These are phyloP conservation scores for Pezizomycotina sp. DNA, from an alignment of 2,329 filamentous ascomycete genomes.

Conservation along the genomic window DNA sequence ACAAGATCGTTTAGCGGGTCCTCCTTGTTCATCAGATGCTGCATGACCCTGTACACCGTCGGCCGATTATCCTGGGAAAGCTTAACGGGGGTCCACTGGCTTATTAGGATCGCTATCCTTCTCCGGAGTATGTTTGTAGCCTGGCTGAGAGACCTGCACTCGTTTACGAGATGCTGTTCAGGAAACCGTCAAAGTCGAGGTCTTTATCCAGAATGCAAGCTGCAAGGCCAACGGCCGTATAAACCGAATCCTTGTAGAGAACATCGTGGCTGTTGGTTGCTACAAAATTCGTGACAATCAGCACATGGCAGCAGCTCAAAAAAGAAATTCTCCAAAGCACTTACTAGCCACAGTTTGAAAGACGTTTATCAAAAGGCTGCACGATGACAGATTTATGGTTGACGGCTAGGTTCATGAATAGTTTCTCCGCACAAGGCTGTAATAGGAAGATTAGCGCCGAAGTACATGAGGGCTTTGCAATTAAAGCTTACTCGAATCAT, in stretches of 20 bases:
- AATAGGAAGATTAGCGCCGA: not conserved
- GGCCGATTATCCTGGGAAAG: conserved; percentile 50
- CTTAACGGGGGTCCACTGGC: conserved; percentile 74
- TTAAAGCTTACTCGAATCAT: conserved; percentile 45
- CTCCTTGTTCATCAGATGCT: conserved; percentile 61
- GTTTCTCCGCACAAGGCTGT: conserved; percentile 68
- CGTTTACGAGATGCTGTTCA: conserved; percentile 60
- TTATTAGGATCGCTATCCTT: conserved; percentile 73
- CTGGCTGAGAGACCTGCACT: conserved; percentile 41
- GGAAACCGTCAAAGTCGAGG: conserved; percentile 69
- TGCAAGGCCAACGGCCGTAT: conserved; percentile 77
- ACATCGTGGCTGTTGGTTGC: conserved; percentile 49
- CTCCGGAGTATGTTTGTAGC: conserved; percentile 72
- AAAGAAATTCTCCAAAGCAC: no score
- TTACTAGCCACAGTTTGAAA: conserved; percentile 61
- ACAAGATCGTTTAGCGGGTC: conserved; percentile 78
- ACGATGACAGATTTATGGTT: conserved; percentile 73
- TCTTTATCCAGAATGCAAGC: conserved; percentile 56
- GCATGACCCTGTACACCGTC: conserved; percentile 74
- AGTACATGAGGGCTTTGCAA: not conserved
- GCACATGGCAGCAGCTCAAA: conserved; percentile 5
- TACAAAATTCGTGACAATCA: conserved; percentile 20
- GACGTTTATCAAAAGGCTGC: conserved; percentile 61
- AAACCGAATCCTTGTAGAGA: conserved; percentile 80
- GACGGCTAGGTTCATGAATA: conserved; percentile 80